Conservation (phyloP, 108 stramenopile genomes). For the Phaeodactylum tricornutum region DNA sequence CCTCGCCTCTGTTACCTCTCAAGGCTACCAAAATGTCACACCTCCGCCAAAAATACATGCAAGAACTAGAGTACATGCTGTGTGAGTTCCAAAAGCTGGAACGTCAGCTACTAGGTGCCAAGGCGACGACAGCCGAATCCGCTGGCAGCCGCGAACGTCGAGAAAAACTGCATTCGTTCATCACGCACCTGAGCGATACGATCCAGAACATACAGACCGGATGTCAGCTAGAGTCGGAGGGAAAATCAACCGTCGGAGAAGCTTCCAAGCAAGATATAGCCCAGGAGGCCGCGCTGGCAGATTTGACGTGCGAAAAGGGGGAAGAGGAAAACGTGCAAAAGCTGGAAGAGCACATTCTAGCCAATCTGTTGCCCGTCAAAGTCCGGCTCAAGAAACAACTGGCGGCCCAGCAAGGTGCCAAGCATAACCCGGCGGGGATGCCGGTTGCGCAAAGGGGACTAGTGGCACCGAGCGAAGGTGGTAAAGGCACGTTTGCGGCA, state of each 20-base stretch:
- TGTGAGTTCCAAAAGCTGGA: constrained; percentile 77
- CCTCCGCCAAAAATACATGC: constrained; percentile 47
- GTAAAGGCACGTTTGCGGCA: constrained; percentile 52
- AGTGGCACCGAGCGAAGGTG: no score
- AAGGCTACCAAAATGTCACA: constrained; percentile 49
- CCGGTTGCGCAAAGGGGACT: constrained; percentile 23
- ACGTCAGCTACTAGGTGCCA: constrained; percentile 63
- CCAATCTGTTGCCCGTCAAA: constrained; percentile 78
- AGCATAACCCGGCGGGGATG: constrained; percentile 60
- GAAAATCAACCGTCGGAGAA: constrained; percentile 3
- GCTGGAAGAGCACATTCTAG: constrained; percentile 79
- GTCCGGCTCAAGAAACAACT: constrained; percentile 67
- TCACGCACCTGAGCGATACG: constrained; percentile 72
- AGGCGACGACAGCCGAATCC: constrained; percentile 42
- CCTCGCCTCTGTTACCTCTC: no score
- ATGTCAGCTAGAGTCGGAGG: constrained; percentile 32
- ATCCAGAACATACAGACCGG: constrained; percentile 63
- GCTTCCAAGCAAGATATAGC: constrained; percentile 7
- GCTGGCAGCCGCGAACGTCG: constrained; percentile 63
- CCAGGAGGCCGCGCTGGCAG: constrained; percentile 23
- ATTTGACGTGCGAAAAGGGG: constrained; percentile 45
- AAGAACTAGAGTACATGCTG: constrained; percentile 76
- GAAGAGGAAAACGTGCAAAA: constrained; percentile 68
- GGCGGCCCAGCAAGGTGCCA: constrained; percentile 78
- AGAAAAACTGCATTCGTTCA: constrained; percentile 80